Evolutionary conservation across 371 early-diverging fungal species (phyloP).

Genomic region (Actinomortierella wolfii): DNA sequence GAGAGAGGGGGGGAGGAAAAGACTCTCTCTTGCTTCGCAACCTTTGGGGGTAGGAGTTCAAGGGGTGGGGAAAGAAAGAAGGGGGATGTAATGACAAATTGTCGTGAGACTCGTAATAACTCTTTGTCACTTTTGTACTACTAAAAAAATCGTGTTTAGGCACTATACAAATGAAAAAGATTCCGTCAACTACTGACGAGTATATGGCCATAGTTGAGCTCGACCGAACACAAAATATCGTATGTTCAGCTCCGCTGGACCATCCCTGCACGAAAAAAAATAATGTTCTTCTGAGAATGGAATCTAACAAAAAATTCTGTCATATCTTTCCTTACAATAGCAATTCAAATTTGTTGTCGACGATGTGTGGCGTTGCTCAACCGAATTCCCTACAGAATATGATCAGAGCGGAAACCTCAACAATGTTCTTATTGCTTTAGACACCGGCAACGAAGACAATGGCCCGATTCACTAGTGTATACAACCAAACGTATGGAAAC

Average conservation of each 20-base stretch:
- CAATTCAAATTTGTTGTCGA: conserved; percentile 55
- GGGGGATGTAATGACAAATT: conserved; percentile 1
- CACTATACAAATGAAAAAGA: conserved; percentile 9
- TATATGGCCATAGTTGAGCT: conserved; percentile 40
- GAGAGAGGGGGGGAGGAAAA: too few species aligned
- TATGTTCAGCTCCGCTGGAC: too few species aligned
- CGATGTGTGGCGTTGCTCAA: conserved; percentile 53
- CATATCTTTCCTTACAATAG: conserved; percentile 11
- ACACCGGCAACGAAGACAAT: too few species aligned
- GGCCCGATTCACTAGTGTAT: too few species aligned
- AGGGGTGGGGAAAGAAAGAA: background rate
- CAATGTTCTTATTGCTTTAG: conserved; percentile 40
- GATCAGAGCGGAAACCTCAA: conserved; percentile 45
- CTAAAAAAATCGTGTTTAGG: conserved; percentile 5
- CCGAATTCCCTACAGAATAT: conserved; percentile 38
- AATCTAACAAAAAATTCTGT: background rate
- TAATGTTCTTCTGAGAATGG: background rate
- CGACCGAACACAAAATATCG: conserved; percentile 31
- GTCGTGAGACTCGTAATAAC: background rate
- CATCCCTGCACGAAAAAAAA: too few species aligned
- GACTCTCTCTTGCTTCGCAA: too few species aligned
- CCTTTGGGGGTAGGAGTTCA: background rate
- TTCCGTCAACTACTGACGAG: conserved; percentile 16
- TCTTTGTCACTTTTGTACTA: background rate
- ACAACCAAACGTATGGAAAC: too few species aligned